Conservation (phyloP, 2,329 filamentous ascomycete species). For the Monilinia polystroma region DNA sequence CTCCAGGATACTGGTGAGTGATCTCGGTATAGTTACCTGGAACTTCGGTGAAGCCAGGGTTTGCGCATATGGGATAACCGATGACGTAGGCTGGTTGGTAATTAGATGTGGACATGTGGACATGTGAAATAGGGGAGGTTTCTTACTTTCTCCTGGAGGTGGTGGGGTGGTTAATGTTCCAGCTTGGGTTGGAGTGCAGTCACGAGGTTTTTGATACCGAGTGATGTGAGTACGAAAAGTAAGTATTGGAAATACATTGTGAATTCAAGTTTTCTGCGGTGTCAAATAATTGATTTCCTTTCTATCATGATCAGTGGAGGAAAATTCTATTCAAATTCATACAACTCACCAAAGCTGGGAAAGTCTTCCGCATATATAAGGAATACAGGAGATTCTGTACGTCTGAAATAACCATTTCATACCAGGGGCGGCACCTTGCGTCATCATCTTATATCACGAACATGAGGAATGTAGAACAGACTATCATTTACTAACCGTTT, state of each 20-base stretch:
- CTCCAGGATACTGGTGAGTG: neutral
- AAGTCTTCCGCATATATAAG: neutral
- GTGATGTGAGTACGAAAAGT: neutral
- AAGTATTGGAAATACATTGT: constrained; percentile 1
- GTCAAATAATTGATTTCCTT: too few species aligned
- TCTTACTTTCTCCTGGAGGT: neutral
- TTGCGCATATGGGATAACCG: constrained; percentile 9
- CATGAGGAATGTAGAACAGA: neutral
- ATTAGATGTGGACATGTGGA: neutral
- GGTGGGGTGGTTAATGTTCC: neutral
- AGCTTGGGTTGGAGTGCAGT: neutral
- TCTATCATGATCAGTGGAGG: neutral
- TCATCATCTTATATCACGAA: neutral
- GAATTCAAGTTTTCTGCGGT: neutral
- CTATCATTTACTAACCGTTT: neutral
- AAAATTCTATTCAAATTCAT: neutral
- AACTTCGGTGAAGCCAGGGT: neutral
- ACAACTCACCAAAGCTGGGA: too few species aligned
- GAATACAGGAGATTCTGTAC: neutral
- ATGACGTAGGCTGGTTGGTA: neutral
- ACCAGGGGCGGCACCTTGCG: neutral
- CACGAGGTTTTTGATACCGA: constrained; percentile 13
- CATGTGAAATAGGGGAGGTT: too few species aligned
- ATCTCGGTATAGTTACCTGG: constrained; percentile 14
- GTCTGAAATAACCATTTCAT: too few species aligned